Evolutionary conservation across 306 rosid species (phyloP).

Genomic region (Sindora glabra): DNA sequence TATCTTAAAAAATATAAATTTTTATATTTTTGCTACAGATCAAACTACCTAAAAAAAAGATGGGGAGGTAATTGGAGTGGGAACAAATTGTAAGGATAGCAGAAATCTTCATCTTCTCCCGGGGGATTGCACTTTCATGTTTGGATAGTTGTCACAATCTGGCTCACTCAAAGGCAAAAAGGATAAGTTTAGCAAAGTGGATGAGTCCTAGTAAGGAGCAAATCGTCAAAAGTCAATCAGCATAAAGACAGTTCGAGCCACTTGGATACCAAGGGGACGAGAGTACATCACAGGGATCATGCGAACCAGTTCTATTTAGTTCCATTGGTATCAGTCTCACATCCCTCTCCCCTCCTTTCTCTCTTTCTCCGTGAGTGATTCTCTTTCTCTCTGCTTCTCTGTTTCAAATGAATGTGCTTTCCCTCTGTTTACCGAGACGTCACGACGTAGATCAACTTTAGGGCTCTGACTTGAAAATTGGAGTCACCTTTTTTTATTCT

Average conservation of each 20-base stretch:
- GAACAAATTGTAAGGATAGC: too few relatives aligned
- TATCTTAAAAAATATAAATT: too few relatives aligned
- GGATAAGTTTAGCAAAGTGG: background rate
- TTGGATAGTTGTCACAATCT: background rate
- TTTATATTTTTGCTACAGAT: too few relatives aligned
- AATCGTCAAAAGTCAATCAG: background rate
- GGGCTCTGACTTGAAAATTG: slow-evolving; percentile 4
- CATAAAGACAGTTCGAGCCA: background rate
- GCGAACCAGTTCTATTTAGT: slow-evolving; percentile 1
- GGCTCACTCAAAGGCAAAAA: too few relatives aligned
- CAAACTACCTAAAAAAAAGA: too few relatives aligned
- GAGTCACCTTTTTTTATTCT: slow-evolving; percentile 10
- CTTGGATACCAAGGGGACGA: background rate
- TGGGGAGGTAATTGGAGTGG: too few relatives aligned
- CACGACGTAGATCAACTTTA: too few relatives aligned
- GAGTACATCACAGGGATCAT: background rate
- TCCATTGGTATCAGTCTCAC: background rate
- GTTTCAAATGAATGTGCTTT: slow-evolving; percentile 6
- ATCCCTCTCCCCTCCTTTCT: background rate
- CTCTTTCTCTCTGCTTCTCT: slow-evolving; percentile 12
- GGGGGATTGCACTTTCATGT: too few relatives aligned
- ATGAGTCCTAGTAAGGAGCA: background rate
- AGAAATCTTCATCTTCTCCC: too few relatives aligned
- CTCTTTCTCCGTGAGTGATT: background rate
- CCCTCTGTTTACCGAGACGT: background rate